Base-by-base conservation (phyloP, 2,329 filamentous ascomycete genomes). In the Ceratocystis huliohia region DNA sequence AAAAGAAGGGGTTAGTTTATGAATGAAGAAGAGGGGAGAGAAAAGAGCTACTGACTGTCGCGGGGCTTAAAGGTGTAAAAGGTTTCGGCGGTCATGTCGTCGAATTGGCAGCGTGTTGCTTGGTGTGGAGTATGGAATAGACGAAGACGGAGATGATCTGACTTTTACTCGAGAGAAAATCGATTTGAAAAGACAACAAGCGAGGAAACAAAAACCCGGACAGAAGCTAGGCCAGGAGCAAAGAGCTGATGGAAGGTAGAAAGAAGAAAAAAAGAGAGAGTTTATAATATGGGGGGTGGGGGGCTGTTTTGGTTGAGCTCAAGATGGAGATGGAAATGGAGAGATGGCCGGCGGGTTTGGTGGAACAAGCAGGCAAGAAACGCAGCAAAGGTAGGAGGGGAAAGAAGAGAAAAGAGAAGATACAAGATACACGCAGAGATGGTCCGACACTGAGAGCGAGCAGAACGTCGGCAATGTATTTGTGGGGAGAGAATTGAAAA, bases 1-100 rank as follows among this genome's bases (percentile, higher is more conserved):
- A 67, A 57, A 62, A 67, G 56, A 69, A 65, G 7, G 20, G 30
- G 65, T 61, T 66, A 65, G 37, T 48, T 20, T 0, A 22, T 15
- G 25, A 13, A 5, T 13, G 7, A 44, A 57, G 0, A 25, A 3
- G 10, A 22, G 45, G 53, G 61, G 61, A 30, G 59, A 61, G 56
- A 30, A 13, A 53, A 33, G 22, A 62, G 5, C 46, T 25, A 82
- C 86, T 69, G 80, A 91, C 88, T 91, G 77, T 93, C 86, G 71
- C 88, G 83, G 70, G 89, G 86, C 79, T 87, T 89, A 78, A 95
- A 95, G 75, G 92, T 88, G 81, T 88, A 94, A 76, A 96, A 90
- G 28, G 61, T 63, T 28, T 63, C 41, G 44, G 61, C 41, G n/a
- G 41, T 37, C 61, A 65, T 53, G 50, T 25, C 50, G 50, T 56